These are phyloP conservation scores for Podaxis carcinomalis DNA, from an alignment of 768 basidiomycete species.

Conservation along the genomic window DNA sequence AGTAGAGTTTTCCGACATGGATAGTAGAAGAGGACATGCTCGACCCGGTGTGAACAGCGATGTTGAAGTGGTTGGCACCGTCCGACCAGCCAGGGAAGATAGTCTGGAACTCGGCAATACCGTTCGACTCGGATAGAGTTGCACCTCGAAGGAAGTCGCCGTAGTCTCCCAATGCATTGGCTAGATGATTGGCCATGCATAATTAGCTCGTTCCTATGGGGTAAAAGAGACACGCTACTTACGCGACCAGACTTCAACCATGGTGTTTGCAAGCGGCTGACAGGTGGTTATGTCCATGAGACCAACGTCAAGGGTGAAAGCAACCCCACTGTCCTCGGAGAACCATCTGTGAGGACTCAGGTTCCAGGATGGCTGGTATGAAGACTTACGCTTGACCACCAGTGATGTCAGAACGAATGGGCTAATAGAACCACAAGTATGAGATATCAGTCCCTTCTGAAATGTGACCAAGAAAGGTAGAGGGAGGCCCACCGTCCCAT, in stretches of 20 bases:
- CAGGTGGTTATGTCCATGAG: constrained; percentile 36
- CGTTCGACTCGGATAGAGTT: constrained; percentile 25
- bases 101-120: constrained; percentile 35
- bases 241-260: constrained; percentile 36
- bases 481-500: neutral
- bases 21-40: constrained; percentile 20
- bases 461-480: neutral
- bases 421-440: constrained; percentile 9
- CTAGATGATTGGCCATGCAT: constrained; percentile 13
- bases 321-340: constrained; percentile 25
- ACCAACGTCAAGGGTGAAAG: constrained; percentile 33
- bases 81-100: constrained; percentile 32
- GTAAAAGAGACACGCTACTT: constrained; percentile 6
- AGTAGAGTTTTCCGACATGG: constrained; percentile 37
- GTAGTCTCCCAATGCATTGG: constrained; percentile 32
- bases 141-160: constrained; percentile 34
- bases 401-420: constrained; percentile 22
- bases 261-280: constrained; percentile 30
- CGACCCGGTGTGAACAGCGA: constrained; percentile 27
- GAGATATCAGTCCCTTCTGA: neutral
- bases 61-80: constrained; percentile 33
- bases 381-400: constrained; percentile 23
- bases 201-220: neutral
- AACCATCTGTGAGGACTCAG: neutral
- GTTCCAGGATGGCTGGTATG: neutral